Evolutionary conservation across 169 alveolate species (phyloP).

Genomic region (Plasmodium vivax): DNA sequence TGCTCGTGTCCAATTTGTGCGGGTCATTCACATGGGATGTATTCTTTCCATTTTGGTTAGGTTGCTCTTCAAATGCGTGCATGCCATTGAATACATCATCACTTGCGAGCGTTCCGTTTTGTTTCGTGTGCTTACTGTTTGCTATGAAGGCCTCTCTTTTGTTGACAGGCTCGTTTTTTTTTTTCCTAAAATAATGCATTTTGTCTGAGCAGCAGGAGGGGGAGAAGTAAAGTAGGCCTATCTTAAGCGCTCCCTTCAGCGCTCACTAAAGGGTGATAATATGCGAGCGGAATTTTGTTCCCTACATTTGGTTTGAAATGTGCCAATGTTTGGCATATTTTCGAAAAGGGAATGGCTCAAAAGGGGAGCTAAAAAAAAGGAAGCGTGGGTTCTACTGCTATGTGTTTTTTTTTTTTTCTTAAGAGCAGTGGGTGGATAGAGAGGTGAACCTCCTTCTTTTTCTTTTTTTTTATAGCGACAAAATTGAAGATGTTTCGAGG

Average conservation of each 20-base stretch:
- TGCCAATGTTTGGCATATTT: neutral
- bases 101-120: slow-evolving; percentile 2
- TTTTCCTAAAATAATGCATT: slow-evolving; percentile 52
- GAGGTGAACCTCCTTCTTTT: too few species aligned
- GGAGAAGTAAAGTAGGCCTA: neutral
- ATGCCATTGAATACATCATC: slow-evolving; percentile 11
- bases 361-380: neutral
- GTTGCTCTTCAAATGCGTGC: neutral
- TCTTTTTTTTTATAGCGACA: neutral
- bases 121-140: slow-evolving; percentile 24
- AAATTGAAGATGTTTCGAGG: neutral
- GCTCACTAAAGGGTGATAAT: neutral
- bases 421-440: too few species aligned
- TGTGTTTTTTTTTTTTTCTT: too few species aligned
- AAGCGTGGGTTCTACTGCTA: neutral
- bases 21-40: neutral
- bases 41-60: neutral
- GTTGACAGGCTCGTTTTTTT: slow-evolving; percentile 29
- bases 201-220: neutral
- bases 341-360: neutral
- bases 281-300: neutral
- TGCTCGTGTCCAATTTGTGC: slow-evolving; percentile 16
- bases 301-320: neutral
- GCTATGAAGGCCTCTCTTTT: slow-evolving; percentile 50
- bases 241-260: neutral